Conservation (phyloP, 345 rosid species). For the Durio zibethinus region DNA sequence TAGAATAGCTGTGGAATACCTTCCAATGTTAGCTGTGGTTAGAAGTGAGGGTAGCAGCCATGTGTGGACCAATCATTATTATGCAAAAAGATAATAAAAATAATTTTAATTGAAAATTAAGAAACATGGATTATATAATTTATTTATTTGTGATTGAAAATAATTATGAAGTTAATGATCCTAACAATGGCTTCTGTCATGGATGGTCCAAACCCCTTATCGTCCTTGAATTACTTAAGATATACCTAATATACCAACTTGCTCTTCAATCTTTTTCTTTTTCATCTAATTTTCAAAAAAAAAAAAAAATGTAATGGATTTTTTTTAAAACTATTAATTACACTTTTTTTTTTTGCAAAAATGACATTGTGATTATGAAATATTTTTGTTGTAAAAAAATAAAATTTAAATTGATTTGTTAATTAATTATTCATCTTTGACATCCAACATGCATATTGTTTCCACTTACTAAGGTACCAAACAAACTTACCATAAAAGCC, state of each 20-base stretch:
- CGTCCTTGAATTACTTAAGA: not conserved
- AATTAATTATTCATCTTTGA: not conserved
- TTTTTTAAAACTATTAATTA: no score
- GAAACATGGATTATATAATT: not conserved
- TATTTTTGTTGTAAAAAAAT: no score
- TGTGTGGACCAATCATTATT: not conserved
- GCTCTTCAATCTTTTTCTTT: not conserved
- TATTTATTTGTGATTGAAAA: no score
- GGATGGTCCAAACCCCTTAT: not conserved
- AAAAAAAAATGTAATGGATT: no score
- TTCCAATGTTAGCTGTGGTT: no score
- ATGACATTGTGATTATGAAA: no score
- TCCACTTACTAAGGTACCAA: not conserved
- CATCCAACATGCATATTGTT: no score
- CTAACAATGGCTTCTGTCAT: not conserved
- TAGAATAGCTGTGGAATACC: no score
- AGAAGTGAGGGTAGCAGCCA: no score
- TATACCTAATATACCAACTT: not conserved
- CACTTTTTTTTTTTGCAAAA: no score
- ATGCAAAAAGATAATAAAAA: not conserved
- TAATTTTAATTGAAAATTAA: not conserved
- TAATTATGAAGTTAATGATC: not conserved
- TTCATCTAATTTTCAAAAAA: no score
- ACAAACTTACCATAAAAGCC: no score
- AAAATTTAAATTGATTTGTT: not conserved